Percentiles rank a stretch among this genome's conserved stretches.
Evolutionary conservation across 805 yeast species (phyloP).

Genomic region (Candida methanosorbosa): DNA sequence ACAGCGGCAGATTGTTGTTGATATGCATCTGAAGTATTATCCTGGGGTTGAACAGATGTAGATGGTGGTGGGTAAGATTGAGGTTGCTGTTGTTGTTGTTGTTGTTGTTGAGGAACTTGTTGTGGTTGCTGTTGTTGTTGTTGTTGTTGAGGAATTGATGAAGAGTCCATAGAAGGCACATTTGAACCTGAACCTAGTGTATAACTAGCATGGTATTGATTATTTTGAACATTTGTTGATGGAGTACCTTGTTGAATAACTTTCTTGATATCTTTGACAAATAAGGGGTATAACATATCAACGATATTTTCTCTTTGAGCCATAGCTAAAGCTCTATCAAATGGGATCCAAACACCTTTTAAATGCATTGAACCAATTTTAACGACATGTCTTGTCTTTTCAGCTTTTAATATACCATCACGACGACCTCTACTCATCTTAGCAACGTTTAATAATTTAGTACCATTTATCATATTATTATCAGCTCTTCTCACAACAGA

Average conservation of each 20-base stretch:
- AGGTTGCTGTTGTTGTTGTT: slow-evolving; percentile 3
- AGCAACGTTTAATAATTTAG: slow-evolving; percentile 59
- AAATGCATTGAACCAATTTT: slow-evolving; percentile 71
- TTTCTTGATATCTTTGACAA: slow-evolving; percentile 56
- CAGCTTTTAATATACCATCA: slow-evolving; percentile 61
- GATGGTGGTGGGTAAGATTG: background rate
- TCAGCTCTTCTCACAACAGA: slow-evolving; percentile 63
- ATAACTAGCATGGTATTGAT: slow-evolving; percentile 5
- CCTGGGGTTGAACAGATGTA: background rate
- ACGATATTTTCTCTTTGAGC: slow-evolving; percentile 62
- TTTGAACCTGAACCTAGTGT: slow-evolving; percentile 2
- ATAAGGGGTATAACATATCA: slow-evolving; percentile 47
- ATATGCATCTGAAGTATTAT: no score
- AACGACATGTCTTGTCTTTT: slow-evolving; percentile 60
- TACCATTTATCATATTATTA: slow-evolving; percentile 66
- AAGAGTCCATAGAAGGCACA: slow-evolving; percentile 1
- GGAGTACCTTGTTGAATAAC: slow-evolving; percentile 31
- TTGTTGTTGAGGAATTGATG: slow-evolving; percentile 1
- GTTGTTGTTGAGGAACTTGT: slow-evolving; percentile 4
- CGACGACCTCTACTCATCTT: slow-evolving; percentile 68
- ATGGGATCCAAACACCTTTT: slow-evolving; percentile 72
- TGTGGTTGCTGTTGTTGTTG: slow-evolving; percentile 6
- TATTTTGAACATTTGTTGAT: slow-evolving; percentile 9
- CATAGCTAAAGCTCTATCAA: slow-evolving; percentile 60
- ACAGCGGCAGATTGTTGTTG: slow-evolving; percentile 1